Percentiles rank a stretch among this genome's conserved stretches.
Conservation (phyloP, 768 basidiomycete species). For the Pholiota microspora region DNA sequence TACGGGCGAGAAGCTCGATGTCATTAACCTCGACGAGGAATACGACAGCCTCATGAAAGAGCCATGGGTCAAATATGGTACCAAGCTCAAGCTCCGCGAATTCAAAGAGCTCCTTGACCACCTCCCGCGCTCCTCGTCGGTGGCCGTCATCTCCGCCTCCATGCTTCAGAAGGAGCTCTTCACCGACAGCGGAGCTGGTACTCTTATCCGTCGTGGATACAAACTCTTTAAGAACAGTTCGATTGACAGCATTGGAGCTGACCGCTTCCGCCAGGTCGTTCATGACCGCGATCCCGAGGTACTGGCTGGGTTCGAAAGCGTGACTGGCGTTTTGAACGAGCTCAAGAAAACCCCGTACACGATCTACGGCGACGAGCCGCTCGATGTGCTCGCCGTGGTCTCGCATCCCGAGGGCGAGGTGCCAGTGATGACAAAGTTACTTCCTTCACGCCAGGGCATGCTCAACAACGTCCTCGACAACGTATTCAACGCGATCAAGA, state of each 20-base stretch:
- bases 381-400: conserved; percentile 93
- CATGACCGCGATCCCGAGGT: conserved; percentile 96
- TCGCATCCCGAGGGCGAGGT: conserved; percentile 86
- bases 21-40: conserved; percentile 99
- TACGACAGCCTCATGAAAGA: conserved; percentile 97
- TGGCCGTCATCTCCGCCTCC: conserved; percentile 93
- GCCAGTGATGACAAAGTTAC: conserved; percentile 91
- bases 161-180: conserved; percentile 97
- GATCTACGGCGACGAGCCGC: conserved; percentile 97
- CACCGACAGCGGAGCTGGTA: conserved; percentile 97
- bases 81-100: conserved; percentile 97
- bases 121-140: conserved; percentile 96
- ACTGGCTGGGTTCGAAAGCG: conserved; percentile 74
- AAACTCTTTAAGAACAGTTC: conserved; percentile 90
- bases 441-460: conserved; percentile 83
- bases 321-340: conserved; percentile 82
- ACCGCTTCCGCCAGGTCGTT: conserved; percentile 92
- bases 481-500: conserved; percentile 94
- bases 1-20: conserved; percentile 92
- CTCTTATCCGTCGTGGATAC: conserved; percentile 97
- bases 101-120: conserved; percentile 99
- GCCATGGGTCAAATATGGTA: conserved; percentile 98
- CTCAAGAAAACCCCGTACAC: conserved; percentile 85
- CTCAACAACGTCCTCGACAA: conserved; percentile 97
- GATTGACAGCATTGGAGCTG: conserved; percentile 84